These are phyloP conservation scores for Globisporangium perplexum DNA, from an alignment of 352 stramenopile species.

Conservation along the genomic window DNA sequence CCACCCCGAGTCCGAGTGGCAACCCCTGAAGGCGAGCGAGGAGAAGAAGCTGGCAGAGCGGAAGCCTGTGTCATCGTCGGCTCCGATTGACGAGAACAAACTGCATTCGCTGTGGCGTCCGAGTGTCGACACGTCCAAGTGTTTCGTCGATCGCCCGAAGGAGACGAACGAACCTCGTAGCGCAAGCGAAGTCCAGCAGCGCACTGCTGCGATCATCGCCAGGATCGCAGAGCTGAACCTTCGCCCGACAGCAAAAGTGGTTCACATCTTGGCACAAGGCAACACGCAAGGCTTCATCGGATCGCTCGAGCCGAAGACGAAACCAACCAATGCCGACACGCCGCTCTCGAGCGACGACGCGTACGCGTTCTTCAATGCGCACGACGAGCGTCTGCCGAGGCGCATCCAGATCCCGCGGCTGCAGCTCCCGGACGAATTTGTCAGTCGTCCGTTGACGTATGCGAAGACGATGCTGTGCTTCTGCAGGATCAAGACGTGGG, in stretches of 20 bases:
- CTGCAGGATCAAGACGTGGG: slow-evolving; percentile 63
- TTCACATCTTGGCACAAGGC: slow-evolving; percentile 59
- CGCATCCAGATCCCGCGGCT: slow-evolving; percentile 65
- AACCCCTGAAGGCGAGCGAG: slow-evolving; percentile 22
- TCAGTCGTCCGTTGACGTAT: slow-evolving; percentile 47
- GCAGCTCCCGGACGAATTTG: slow-evolving; percentile 67
- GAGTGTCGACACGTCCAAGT: slow-evolving; percentile 28
- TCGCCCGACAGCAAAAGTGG: slow-evolving; percentile 62
- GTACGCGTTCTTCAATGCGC: slow-evolving; percentile 68
- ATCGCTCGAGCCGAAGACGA: slow-evolving; percentile 48
- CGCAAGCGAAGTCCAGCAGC: slow-evolving; percentile 19
- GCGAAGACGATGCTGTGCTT: slow-evolving; percentile 71
- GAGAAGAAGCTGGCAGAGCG: slow-evolving; percentile 17
- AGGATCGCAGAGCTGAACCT: slow-evolving; percentile 20
- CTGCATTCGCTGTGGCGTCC: slow-evolving; percentile 44
- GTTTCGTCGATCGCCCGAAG: slow-evolving; percentile 16
- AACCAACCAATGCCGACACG: slow-evolving; percentile 21
- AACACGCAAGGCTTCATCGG: slow-evolving; percentile 59
- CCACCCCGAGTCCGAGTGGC: slow-evolving; percentile 48
- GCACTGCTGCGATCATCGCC: slow-evolving; percentile 22
- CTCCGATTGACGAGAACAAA: slow-evolving; percentile 27
- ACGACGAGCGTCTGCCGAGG: slow-evolving; percentile 57
- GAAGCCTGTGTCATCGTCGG: neutral
- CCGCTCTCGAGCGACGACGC: slow-evolving; percentile 42
- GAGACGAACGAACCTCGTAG: neutral